These are phyloP conservation scores for rapeseed (Brassica napus) DNA, from an alignment of 345 rosid species.

Conservation along the genomic window DNA sequence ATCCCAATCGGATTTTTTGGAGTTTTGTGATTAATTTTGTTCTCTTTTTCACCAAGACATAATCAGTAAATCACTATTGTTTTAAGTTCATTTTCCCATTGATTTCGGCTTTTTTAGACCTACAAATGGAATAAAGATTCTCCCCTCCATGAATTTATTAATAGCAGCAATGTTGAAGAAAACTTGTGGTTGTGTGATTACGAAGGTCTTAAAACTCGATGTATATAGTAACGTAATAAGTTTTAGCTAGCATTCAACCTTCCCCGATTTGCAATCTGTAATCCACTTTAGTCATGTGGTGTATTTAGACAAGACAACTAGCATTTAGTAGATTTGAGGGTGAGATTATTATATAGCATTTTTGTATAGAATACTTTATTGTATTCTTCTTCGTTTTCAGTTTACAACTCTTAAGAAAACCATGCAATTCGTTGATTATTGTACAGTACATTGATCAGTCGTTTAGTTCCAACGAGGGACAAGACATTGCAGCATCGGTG, in stretches of 20 bases:
- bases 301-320: slow-evolving; percentile 33
- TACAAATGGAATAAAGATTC: slow-evolving; percentile 3
- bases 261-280: slow-evolving; percentile 29
- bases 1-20: slow-evolving; percentile 19
- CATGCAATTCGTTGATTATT: not conserved
- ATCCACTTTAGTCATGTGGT: slow-evolving; percentile 37
- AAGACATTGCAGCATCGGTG: no score
- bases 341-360: slow-evolving; percentile 5
- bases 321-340: slow-evolving; percentile 19
- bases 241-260: slow-evolving; percentile 26
- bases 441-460: no score
- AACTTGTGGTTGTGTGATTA: slow-evolving; percentile 26
- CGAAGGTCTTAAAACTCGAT: slow-evolving; percentile 1
- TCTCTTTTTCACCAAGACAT: slow-evolving; percentile 26
- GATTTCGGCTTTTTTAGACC: slow-evolving; percentile 35
- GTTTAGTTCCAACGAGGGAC: no score
- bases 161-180: not conserved
- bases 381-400: not conserved
- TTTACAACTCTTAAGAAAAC: not conserved
- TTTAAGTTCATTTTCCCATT: slow-evolving; percentile 15
- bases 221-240: slow-evolving; percentile 24
- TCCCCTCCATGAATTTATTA: not conserved
- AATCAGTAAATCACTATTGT: slow-evolving; percentile 29
- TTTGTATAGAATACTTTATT: not conserved
- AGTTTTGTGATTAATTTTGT: slow-evolving; percentile 26